Percentiles rank a stretch among this genome's conserved stretches.
Conservation (phyloP, 1,139 yeast species). For the Yamadazyma sp. region DNA sequence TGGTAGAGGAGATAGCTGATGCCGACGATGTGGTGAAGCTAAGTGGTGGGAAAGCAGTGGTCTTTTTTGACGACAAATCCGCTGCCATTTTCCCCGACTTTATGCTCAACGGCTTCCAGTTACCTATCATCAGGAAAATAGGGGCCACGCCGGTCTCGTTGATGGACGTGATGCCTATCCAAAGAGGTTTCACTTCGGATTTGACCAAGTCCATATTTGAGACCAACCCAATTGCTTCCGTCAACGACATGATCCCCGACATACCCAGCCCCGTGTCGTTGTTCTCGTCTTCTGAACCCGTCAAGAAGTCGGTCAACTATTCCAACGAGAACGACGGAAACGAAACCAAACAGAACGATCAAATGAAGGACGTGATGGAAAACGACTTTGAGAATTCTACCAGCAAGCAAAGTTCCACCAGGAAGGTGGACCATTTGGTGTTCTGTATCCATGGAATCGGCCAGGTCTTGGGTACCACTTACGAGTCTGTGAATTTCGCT, state of each 20-base stretch:
- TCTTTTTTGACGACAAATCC: slow-evolving; percentile 31
- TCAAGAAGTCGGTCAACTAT: slow-evolving; percentile 14
- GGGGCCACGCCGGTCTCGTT: slow-evolving; percentile 33
- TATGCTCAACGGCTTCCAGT: slow-evolving; percentile 33
- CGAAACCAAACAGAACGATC: slow-evolving; percentile 18
- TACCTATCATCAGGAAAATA: slow-evolving; percentile 39
- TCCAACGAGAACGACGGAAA: slow-evolving; percentile 13
- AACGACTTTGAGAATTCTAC: slow-evolving; percentile 50
- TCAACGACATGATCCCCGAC: slow-evolving; percentile 35
- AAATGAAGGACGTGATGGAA: slow-evolving; percentile 48
- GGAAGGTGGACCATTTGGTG: slow-evolving; percentile 76
- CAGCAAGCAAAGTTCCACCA: slow-evolving; percentile 30
- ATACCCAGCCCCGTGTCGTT: slow-evolving; percentile 28
- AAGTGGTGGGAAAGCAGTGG: slow-evolving; percentile 29
- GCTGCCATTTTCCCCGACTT: slow-evolving; percentile 42
- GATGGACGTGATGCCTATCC: slow-evolving; percentile 36
- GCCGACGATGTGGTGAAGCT: slow-evolving; percentile 33
- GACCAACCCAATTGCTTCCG: slow-evolving; percentile 27
- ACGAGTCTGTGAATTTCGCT: slow-evolving; percentile 81
- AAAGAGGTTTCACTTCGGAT: slow-evolving; percentile 38
- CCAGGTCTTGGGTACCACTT: slow-evolving; percentile 77
- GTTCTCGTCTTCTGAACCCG: slow-evolving; percentile 14
- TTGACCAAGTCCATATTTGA: slow-evolving; percentile 30
- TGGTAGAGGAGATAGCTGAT: slow-evolving; percentile 12
- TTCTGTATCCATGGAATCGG: slow-evolving; percentile 94